Evolutionary conservation across 768 basidiomycete genomes (phyloP).

Genomic region (Rhodotorula diobovata): DNA sequence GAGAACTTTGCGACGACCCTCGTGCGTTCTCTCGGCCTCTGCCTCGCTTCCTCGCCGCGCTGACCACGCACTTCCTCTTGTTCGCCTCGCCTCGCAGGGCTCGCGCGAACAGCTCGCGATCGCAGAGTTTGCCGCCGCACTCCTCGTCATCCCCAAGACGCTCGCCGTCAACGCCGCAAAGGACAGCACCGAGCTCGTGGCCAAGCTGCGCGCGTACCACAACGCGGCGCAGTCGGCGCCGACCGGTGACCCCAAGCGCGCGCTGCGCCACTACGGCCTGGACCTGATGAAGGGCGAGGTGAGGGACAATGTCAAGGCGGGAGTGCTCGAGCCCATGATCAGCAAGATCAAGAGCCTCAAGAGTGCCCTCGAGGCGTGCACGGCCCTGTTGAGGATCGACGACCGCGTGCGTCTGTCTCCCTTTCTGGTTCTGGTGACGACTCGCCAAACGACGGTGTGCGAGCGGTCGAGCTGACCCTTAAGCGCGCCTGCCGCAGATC

Average conservation of each 20-base stretch:
- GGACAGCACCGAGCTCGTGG: conserved; percentile 94
- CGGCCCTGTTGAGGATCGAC: conserved; percentile 87
- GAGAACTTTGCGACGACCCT: conserved; percentile 98
- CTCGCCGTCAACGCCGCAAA: conserved; percentile 97
- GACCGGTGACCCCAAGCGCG: conserved; percentile 83
- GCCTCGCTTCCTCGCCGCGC: not conserved
- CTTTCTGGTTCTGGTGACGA: too few relatives aligned
- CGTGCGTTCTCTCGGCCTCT: conserved; percentile 53
- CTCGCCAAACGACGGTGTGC: not conserved
- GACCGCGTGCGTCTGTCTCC: conserved; percentile 19
- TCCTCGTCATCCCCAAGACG: conserved; percentile 92
- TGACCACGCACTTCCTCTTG: too few relatives aligned
- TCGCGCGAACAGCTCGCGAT: conserved; percentile 97
- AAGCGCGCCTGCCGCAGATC: conserved; percentile 14
- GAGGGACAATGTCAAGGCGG: conserved; percentile 86
- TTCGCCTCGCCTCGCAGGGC: conserved; percentile 56
- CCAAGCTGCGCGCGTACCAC: conserved; percentile 93
- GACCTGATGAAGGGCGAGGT: conserved; percentile 92
- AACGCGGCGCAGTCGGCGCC: conserved; percentile 92
- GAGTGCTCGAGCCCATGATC: conserved; percentile 91
- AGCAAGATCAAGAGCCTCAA: conserved; percentile 96
- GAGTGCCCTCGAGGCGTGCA: conserved; percentile 93
- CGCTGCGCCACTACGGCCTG: conserved; percentile 82
- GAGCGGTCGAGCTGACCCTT: not conserved
- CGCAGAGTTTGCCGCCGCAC: conserved; percentile 91